Evolutionary conservation across 441 rosid species (phyloP).

Genomic region (Euphorbia celastroides): DNA sequence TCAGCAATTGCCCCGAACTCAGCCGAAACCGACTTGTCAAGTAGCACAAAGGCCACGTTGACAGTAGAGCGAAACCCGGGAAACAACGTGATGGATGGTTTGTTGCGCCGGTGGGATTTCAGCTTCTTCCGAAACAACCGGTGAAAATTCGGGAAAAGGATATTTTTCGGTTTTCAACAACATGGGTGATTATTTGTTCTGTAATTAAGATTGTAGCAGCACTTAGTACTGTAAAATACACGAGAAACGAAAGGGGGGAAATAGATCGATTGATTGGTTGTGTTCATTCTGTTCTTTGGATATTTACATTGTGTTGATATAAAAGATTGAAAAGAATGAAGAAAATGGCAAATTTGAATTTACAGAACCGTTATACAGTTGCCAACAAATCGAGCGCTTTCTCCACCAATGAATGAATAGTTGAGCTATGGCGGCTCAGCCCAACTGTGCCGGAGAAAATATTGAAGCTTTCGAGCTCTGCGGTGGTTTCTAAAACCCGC

Average conservation of each 20-base stretch:
- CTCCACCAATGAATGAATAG: slow-evolving; percentile 68
- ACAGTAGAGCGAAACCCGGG: slow-evolving; percentile 66
- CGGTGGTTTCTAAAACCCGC: slow-evolving; percentile 65
- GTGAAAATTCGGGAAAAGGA: slow-evolving; percentile 21
- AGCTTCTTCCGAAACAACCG: slow-evolving; percentile 51
- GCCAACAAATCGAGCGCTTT: slow-evolving; percentile 48
- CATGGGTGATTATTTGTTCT: no score
- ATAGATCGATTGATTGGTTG: slow-evolving; percentile 19
- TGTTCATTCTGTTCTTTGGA: no score
- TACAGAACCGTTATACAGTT: slow-evolving; percentile 17
- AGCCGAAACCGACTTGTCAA: slow-evolving; percentile 55
- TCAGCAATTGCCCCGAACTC: slow-evolving; percentile 31
- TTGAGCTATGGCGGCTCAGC: slow-evolving; percentile 58
- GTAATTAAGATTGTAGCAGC: no score
- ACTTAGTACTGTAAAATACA: slow-evolving; percentile 32
- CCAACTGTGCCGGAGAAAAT: slow-evolving; percentile 86
- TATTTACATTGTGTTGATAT: no score
- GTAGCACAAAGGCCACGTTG: slow-evolving; percentile 67
- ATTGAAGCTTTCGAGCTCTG: slow-evolving; percentile 82
- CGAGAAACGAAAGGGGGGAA: slow-evolving; percentile 17
- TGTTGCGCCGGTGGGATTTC: slow-evolving; percentile 86
- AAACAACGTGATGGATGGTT: slow-evolving; percentile 67
- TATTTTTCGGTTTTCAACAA: no score
- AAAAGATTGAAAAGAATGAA: no score
- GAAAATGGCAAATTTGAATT: no score